Evolutionary conservation across 352 stramenopile species (phyloP), one percentile per base, ranked within the genome.

Genomic region (Globisporangium viniferum): DNA sequence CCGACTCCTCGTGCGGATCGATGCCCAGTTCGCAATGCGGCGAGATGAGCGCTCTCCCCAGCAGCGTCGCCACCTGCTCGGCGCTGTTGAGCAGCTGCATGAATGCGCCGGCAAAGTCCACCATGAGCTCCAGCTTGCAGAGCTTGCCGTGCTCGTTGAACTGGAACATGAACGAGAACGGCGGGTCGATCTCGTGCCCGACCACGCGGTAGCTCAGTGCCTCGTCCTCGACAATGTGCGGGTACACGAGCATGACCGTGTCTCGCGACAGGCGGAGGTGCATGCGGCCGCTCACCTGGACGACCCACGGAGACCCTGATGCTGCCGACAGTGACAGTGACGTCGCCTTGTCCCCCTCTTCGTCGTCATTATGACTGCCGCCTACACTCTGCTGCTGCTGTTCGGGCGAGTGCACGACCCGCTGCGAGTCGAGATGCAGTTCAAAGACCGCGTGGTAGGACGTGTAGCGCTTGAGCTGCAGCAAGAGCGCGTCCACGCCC

Each of bases 391-490:
- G 51, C n/a, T 53, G 39, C 22, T 56, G 39, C 3, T 62, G 44
- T 15, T 46, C 48, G 2, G 72, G 75, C 0, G 72, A 70, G 61
- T 82, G 70, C 2, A 88, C 18, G 4, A 88, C 67, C 9, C 27
- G 31, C 6, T 75, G 24, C 1, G 67, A 46, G 7, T 67, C 46
- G 8, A 66, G 54, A 10, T 63, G 58, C 36, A 90, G 65, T 61
- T 84, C 77, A 54, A 88, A 81, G 5, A 80, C 73, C 6, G 80
- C 72, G 60, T 92, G 82, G 58, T 90, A 92, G 36, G 84, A 92
- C 24, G 84, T 81, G 58, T 90, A 92, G 12, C 84, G 72, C 69
- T 92, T 89, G 2, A 92, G 64, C 67, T 92, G 84, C 10, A 89
- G 66, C 44, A 89, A 65, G 20, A 92, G 68, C 6, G 81, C 84